Evolutionary conservation across 2,329 filamentous ascomycete species (phyloP).

Genomic region (Aspergillus phoenicis): DNA sequence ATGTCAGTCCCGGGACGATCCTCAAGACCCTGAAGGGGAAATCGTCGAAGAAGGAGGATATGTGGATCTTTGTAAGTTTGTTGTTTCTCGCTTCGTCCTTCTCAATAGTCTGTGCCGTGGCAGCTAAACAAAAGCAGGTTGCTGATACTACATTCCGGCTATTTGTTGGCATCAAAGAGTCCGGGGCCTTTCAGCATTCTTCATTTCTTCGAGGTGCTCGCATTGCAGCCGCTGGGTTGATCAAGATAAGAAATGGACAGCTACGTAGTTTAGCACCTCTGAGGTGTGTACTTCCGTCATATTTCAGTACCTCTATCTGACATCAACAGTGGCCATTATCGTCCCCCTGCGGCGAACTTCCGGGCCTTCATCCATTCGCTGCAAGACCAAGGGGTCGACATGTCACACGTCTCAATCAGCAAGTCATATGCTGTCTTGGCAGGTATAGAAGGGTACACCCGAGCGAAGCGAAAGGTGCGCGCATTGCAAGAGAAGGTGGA

Average conservation of each 20-base stretch:
- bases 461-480: conserved; percentile 54
- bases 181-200: conserved; percentile 86
- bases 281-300: conserved; percentile 27
- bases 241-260: conserved; percentile 80
- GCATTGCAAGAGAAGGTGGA: conserved; percentile 27
- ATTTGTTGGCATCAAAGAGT: conserved; percentile 88
- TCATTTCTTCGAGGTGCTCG: conserved; percentile 83
- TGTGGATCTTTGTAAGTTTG: conserved; percentile 77
- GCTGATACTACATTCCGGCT: conserved; percentile 75
- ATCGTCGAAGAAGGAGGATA: conserved; percentile 79
- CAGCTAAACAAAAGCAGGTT: conserved; percentile 20
- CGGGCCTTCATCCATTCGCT: conserved; percentile 76
- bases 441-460: conserved; percentile 78
- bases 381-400: conserved; percentile 73
- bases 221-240: conserved; percentile 79
- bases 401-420: conserved; percentile 75
- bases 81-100: not conserved
- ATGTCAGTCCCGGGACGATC: conserved; percentile 71
- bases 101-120: not conserved
- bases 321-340: conserved; percentile 74
- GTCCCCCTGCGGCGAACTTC: conserved; percentile 81
- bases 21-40: conserved; percentile 74
- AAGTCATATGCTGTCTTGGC: conserved; percentile 80
- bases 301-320: conserved; percentile 14
- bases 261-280: conserved; percentile 70